Conservation (phyloP, 805 yeast genomes). For the Ogataea thermomethanolica region DNA sequence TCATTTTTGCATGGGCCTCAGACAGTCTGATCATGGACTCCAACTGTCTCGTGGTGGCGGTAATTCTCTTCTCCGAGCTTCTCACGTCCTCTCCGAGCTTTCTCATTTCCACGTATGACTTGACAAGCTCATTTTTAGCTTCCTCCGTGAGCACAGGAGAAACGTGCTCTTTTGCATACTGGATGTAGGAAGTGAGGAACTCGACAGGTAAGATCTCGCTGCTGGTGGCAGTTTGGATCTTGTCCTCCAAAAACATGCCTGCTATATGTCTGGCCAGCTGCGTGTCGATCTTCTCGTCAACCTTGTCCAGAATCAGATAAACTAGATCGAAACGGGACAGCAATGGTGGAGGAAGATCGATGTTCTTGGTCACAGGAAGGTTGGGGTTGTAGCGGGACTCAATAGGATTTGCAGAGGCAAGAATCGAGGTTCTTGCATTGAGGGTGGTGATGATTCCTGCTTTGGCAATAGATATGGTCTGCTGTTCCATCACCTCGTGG, state of each 20-base stretch:
- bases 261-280: slow-evolving; percentile 89
- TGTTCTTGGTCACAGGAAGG: slow-evolving; percentile 90
- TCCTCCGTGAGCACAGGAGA: slow-evolving; percentile 77
- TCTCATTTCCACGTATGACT: slow-evolving; percentile 89
- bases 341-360: slow-evolving; percentile 94
- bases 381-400: slow-evolving; percentile 94
- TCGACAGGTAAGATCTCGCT: slow-evolving; percentile 80
- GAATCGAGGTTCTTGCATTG: slow-evolving; percentile 91
- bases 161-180: slow-evolving; percentile 84
- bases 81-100: slow-evolving; percentile 89
- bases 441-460: slow-evolving; percentile 97
- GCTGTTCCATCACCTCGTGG: slow-evolving; percentile 99
- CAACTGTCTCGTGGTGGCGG: slow-evolving; percentile 96
- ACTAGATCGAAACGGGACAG: slow-evolving; percentile 94
- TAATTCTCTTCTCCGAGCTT: slow-evolving; percentile 81
- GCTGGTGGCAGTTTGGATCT: slow-evolving; percentile 65
- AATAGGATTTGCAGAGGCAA: slow-evolving; percentile 97
- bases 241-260: slow-evolving; percentile 85
- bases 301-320: slow-evolving; percentile 86
- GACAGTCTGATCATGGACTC: slow-evolving; percentile 93
- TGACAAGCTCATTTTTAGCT: slow-evolving; percentile 82
- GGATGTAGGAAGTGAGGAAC: slow-evolving; percentile 81
- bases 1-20: slow-evolving; percentile 98
- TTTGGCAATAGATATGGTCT: slow-evolving; percentile 95
- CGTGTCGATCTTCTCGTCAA: slow-evolving; percentile 81